These are phyloP conservation scores for Usnea hakonensis DNA, from an alignment of 495 filamentous ascomycete species.

Conservation along the genomic window DNA sequence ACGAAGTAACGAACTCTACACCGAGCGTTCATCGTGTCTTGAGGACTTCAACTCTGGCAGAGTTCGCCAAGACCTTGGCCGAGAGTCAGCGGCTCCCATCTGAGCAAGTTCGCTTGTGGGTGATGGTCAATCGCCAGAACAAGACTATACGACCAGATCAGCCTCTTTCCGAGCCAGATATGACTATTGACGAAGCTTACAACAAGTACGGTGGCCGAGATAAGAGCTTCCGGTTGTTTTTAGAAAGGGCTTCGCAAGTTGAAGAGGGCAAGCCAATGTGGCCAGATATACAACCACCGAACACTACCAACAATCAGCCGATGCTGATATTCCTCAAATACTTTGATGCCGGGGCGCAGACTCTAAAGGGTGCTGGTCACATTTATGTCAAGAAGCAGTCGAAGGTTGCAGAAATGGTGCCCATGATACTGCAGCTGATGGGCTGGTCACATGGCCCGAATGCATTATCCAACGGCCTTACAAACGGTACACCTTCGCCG, in stretches of 20 bases:
- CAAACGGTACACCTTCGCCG: slow-evolving; percentile 17
- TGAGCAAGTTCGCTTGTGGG: slow-evolving; percentile 72
- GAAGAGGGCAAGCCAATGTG: slow-evolving; percentile 61
- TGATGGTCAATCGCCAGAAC: slow-evolving; percentile 98
- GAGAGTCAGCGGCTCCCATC: slow-evolving; percentile 52
- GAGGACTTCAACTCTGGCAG: slow-evolving; percentile 61
- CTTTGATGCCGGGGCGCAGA: slow-evolving; percentile 73
- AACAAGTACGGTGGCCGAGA: slow-evolving; percentile 61
- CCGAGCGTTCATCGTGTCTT: slow-evolving; percentile 61
- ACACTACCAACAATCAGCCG: slow-evolving; percentile 41
- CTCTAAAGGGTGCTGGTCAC: slow-evolving; percentile 64
- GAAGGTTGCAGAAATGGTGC: slow-evolving; percentile 78
- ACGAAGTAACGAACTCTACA: slow-evolving; percentile 36
- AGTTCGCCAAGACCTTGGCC: slow-evolving; percentile 62
- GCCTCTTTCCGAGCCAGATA: slow-evolving; percentile 65
- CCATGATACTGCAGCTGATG: slow-evolving; percentile 75
- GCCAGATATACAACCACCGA: slow-evolving; percentile 45
- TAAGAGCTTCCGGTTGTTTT: slow-evolving; percentile 74
- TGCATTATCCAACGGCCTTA: slow-evolving; percentile 14
- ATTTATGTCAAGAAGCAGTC: slow-evolving; percentile 81
- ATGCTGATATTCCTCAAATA: slow-evolving; percentile 89
- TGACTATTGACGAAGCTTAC: slow-evolving; percentile 75
- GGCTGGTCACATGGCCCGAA: slow-evolving; percentile 61
- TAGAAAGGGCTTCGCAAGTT: slow-evolving; percentile 62
- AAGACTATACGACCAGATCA: slow-evolving; percentile 89